Evolutionary conservation across 768 basidiomycete species (phyloP).

Genomic region (Lactifluus rugatus): DNA sequence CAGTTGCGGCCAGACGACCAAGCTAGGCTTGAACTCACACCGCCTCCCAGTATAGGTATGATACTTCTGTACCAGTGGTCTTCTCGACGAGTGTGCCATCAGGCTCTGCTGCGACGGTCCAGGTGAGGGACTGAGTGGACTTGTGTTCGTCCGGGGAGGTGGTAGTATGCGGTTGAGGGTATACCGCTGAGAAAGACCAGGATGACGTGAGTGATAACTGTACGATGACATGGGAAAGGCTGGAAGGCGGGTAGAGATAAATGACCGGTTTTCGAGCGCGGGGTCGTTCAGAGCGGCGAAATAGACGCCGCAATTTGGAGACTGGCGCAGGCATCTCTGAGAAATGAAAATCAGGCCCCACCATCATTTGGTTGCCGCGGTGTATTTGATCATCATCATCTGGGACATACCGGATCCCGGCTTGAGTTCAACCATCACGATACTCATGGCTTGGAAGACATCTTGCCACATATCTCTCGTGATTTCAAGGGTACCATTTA

Average conservation of each 20-base stretch:
- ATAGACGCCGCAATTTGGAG: no score
- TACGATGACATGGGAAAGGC: constrained; percentile 2
- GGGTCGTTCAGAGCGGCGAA: background rate
- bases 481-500: background rate
- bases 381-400: no score
- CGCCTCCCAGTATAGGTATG: background rate
- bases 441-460: background rate
- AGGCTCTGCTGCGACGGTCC: background rate
- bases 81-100: constrained; percentile 4
- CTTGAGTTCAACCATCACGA: background rate
- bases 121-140: background rate
- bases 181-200: constrained; percentile 7
- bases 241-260: constrained; percentile 4
- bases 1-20: background rate
- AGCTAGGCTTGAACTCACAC: background rate
- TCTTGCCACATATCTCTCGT: background rate
- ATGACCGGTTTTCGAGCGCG: constrained; percentile 8
- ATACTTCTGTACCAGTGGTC: constrained; percentile 1
- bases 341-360: no score
- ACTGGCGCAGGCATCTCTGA: no score
- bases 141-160: background rate
- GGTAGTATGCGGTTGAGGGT: background rate
- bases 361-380: no score
- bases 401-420: background rate
- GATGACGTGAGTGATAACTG: background rate